These are phyloP conservation scores for Stephanodiscus triporus DNA, from an alignment of 108 stramenopile genomes.

Conservation along the genomic window DNA sequence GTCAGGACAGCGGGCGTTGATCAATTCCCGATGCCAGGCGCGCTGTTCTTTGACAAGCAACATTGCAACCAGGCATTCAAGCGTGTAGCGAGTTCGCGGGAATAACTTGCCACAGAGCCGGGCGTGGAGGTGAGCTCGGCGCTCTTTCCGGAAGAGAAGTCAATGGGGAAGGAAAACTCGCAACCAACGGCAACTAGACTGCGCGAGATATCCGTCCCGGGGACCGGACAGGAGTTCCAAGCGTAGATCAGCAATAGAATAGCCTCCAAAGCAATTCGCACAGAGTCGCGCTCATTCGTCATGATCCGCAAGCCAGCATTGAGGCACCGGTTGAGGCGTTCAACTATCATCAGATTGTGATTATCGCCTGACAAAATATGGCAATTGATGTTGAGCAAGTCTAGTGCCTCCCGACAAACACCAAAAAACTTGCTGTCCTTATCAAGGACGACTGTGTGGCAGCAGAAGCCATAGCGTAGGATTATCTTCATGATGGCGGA, in stretches of 20 bases:
- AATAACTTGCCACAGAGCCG: neutral
- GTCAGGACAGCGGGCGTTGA: too few species aligned
- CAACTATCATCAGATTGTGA: slow-evolving; percentile 14
- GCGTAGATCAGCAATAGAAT: too few species aligned
- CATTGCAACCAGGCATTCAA: neutral
- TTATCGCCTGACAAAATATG: neutral
- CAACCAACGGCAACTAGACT: slow-evolving; percentile 19
- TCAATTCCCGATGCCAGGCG: too few species aligned
- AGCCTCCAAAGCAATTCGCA: neutral
- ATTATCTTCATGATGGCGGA: neutral
- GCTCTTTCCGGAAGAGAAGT: neutral
- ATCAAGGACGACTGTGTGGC: slow-evolving; percentile 3
- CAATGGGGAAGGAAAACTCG: slow-evolving; percentile 26
- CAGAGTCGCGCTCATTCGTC: neutral
- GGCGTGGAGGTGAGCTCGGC: neutral
- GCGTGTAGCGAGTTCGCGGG: neutral
- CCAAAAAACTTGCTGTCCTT: slow-evolving; percentile 1
- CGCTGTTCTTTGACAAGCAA: neutral
- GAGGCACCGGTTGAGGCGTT: slow-evolving; percentile 19
- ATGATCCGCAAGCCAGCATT: slow-evolving; percentile 8
- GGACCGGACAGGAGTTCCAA: too few species aligned
- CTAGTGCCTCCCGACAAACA: neutral
- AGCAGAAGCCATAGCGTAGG: slow-evolving; percentile 6
- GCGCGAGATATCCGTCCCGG: too few species aligned
- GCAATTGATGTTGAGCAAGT: neutral